Conservation (phyloP, 495 filamentous ascomycete species). For the Cetradonia linearis region DNA sequence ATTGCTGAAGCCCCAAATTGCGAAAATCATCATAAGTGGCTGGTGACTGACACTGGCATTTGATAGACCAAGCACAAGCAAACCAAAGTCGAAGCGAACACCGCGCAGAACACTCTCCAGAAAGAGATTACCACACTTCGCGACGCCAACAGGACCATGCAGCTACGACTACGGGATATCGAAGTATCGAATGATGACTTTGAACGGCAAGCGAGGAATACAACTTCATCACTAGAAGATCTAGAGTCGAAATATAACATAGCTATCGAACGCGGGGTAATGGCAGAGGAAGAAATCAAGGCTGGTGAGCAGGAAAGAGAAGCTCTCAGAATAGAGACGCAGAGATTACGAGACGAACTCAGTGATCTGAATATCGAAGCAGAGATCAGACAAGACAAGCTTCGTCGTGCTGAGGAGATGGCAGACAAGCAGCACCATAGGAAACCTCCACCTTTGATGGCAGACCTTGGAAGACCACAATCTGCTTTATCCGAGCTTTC, state of each 20-base stretch:
- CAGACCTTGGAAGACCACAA: slow-evolving; percentile 25
- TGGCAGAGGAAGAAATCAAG: slow-evolving; percentile 91
- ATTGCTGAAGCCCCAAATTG: no score
- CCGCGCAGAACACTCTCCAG: slow-evolving; percentile 75
- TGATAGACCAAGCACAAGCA: slow-evolving; percentile 89
- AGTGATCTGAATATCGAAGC: slow-evolving; percentile 88
- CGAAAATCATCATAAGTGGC: not conserved
- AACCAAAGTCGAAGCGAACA: slow-evolving; percentile 73
- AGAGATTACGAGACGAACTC: slow-evolving; percentile 79
- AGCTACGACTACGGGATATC: slow-evolving; percentile 79
- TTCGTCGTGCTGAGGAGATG: slow-evolving; percentile 54
- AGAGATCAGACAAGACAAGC: slow-evolving; percentile 87
- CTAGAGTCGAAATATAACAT: slow-evolving; percentile 94
- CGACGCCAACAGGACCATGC: slow-evolving; percentile 69
- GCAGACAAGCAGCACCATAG: slow-evolving; percentile 39
- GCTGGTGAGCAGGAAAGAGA: slow-evolving; percentile 86
- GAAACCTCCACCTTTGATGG: slow-evolving; percentile 39
- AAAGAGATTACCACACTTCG: slow-evolving; percentile 91
- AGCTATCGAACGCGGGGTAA: slow-evolving; percentile 78
- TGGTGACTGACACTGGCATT: slow-evolving; percentile 14
- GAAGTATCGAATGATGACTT: slow-evolving; percentile 98
- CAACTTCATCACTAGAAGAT: slow-evolving; percentile 89
- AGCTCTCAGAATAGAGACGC: slow-evolving; percentile 71
- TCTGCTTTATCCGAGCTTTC: slow-evolving; percentile 44
- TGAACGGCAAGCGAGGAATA: slow-evolving; percentile 89